phyloP scores from a whole-genome alignment of 2,329 filamentous ascomycete species.

The Botrytis porri region DNA sequence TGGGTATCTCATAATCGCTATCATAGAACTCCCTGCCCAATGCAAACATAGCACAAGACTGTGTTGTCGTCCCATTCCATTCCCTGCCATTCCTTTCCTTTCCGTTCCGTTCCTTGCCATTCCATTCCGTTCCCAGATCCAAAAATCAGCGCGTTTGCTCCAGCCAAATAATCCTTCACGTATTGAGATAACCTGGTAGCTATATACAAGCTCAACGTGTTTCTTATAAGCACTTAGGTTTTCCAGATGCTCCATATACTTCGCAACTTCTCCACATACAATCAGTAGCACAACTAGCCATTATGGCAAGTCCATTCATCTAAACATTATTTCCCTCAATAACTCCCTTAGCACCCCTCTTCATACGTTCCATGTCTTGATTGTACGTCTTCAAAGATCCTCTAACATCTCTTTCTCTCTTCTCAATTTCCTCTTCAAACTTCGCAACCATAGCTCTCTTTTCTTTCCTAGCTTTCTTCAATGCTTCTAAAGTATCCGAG shows the following conservation, averaged over 20 bases:
- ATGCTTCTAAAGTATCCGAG: constrained; percentile 24
- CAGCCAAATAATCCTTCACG: neutral
- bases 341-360: constrained; percentile 27
- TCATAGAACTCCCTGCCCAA: constrained; percentile 11
- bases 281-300: neutral
- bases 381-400: constrained; percentile 28
- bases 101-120: too few species aligned
- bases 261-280: neutral
- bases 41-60: constrained; percentile 3
- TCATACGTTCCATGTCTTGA: constrained; percentile 33
- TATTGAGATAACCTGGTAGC: neutral
- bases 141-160: neutral
- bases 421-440: constrained; percentile 34
- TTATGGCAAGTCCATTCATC: too few species aligned
- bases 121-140: neutral
- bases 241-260: neutral
- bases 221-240: neutral
- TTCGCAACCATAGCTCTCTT: constrained; percentile 29
- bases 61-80: neutral
- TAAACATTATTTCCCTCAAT: constrained; percentile 19
- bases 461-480: constrained; percentile 31
- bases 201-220: neutral
- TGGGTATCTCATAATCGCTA: constrained; percentile 20
- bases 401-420: constrained; percentile 32
- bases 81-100: too few species aligned